Base-by-base conservation (phyloP, 169 alveolate species). In the Babesia ovata region DNA sequence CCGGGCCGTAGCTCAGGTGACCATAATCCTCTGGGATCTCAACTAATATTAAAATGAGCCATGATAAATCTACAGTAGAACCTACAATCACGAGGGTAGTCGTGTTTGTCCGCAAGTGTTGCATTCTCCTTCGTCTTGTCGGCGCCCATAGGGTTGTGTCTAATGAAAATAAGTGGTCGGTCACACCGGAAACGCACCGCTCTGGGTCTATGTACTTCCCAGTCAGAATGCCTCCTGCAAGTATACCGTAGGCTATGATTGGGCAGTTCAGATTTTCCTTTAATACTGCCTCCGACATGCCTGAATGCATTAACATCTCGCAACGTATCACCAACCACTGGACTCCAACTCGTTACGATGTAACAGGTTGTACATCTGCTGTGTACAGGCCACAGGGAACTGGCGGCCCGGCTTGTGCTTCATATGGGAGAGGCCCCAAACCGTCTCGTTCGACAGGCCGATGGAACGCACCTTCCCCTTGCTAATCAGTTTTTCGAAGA, bases 191-290 rank as follows among this genome's bases (percentile, higher is more conserved):
- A 4, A 66, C 56, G n/a, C 45, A 91, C 92, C 94, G 53, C 63
- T 92, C 95, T 0, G 95, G 95, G 67, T 92, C 95, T 50, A 92
- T 79, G 78, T 92, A 92, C 63, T 92, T 92, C 24, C 95, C 95
- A 9, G 95, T 92, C 48, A 92, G 62, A n/a, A 92, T 88, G 58
- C 95, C 95, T 16, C 95, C 95, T 12, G 95, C 95, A 49, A 92
- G 79, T n/a, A 79, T 59, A 28, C 94, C 95, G 69, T 92, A 92
- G 16, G 95, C 92, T n/a, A 92, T 87, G 33, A 92, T 66, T 8
- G 95, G 95, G 48, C 92, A 89, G 46, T 89, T 86, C 44, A 87
- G 75, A 58, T 85, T 69, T 52, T 84, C 92, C 56, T 73, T 73
- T 44, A 75, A 59, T 11, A 79, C 77, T 66, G 91, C 92, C 53